Percentiles rank a stretch among this genome's conserved stretches.
Conservation (phyloP, 176 grass and related monocot genomes). For the Miscanthus lutarioriparius region DNA sequence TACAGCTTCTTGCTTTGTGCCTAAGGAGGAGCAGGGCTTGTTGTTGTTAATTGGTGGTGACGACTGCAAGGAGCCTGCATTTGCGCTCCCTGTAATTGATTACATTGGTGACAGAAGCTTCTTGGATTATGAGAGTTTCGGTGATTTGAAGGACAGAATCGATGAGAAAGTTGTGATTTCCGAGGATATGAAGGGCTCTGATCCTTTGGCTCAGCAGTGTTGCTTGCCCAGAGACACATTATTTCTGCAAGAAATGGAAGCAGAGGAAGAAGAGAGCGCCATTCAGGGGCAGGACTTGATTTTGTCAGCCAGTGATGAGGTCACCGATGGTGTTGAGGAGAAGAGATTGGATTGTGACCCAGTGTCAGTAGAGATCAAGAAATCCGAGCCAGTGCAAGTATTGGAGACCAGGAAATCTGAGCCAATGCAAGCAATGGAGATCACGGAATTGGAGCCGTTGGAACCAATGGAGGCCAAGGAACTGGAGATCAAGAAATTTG, state of each 20-base stretch:
- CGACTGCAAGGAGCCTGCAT: not conserved
- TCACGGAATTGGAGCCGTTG: not conserved
- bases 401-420: not conserved
- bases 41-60: not conserved
- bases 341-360: slow-evolving; percentile 48
- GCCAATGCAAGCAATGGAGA: not conserved
- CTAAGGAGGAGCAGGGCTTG: slow-evolving; percentile 1
- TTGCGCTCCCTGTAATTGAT: not conserved
- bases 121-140: not conserved
- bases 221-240: not conserved
- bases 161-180: slow-evolving; percentile 47
- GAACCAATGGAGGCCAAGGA: not conserved
- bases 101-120: not conserved
- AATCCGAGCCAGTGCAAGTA: not conserved
- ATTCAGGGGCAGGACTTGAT: not conserved
- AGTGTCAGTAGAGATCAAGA: slow-evolving; percentile 36
- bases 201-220: not conserved
- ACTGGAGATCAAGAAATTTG: slow-evolving; percentile 19
- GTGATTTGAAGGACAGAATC: slow-evolving; percentile 22
- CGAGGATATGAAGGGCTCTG: slow-evolving; percentile 28
- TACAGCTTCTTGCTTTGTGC: slow-evolving; percentile 25
- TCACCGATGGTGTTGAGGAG: slow-evolving; percentile 2
- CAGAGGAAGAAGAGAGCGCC: not conserved
- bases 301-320: not conserved
- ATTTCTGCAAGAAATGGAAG: slow-evolving; percentile 7